A percentile compares a stretch with the other conserved stretches of the same genome.
phyloP scores from a whole-genome alignment of 2,329 filamentous ascomycete genomes.

The Septoria linicola region DNA sequence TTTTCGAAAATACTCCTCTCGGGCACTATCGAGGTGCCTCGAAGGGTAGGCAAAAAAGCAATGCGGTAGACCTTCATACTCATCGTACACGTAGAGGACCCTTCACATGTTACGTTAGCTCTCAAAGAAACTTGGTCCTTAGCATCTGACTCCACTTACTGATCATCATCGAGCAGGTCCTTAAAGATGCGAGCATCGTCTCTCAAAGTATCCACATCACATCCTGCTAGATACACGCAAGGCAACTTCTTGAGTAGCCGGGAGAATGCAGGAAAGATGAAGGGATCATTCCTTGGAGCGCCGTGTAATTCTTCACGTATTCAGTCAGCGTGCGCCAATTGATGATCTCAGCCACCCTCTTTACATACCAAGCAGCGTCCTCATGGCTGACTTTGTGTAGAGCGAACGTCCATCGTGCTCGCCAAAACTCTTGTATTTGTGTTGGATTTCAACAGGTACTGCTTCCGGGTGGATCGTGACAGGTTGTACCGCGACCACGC shows the following conservation, averaged over 20 bases:
- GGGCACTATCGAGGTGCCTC: constrained; percentile 1
- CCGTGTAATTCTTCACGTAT: constrained; percentile 7
- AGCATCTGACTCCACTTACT: constrained; percentile 6
- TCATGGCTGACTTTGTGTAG: constrained; percentile 20
- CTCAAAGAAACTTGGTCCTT: not conserved
- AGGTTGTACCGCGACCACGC: constrained; percentile 21
- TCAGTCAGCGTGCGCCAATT: not conserved
- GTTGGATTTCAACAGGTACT: constrained; percentile 18
- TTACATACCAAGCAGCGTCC: constrained; percentile 16
- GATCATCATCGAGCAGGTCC: constrained; percentile 16
- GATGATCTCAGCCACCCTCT: not conserved
- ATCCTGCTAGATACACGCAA: constrained; percentile 18
- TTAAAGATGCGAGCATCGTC: constrained; percentile 21
- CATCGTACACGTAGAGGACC: constrained; percentile 19
- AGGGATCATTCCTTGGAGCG: constrained; percentile 18
- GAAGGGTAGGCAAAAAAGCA: constrained; percentile 24
- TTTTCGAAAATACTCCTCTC: constrained; percentile 19
- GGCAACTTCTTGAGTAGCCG: constrained; percentile 22
- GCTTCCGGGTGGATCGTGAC: constrained; percentile 22
- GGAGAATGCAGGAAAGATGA: constrained; percentile 34
- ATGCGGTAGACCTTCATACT: constrained; percentile 20
- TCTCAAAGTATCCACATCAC: constrained; percentile 20
- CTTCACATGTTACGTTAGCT: constrained; percentile 7
- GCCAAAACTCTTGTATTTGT: constrained; percentile 17
- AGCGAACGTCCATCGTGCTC: constrained; percentile 19